Percentiles rank a stretch among this genome's conserved stretches.
phyloP scores from a whole-genome alignment of 2,329 filamentous ascomycete genomes.

The Aspergillus transmontanensis region DNA sequence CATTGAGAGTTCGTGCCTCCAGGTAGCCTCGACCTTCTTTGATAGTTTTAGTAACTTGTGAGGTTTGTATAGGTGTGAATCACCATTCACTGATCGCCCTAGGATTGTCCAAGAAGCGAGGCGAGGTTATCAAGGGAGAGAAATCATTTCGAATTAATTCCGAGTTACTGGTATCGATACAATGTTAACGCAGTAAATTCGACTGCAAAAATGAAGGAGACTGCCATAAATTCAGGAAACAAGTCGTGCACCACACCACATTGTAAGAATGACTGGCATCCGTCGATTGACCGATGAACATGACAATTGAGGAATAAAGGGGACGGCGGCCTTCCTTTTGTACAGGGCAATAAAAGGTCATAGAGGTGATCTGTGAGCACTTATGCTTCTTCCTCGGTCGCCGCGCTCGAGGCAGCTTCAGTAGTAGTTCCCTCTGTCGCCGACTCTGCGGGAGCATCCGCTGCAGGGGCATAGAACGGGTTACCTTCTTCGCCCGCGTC shows the following conservation, averaged over 20 bases:
- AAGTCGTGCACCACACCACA: constrained; percentile 17
- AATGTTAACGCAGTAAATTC: constrained; percentile 11
- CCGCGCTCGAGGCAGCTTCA: constrained; percentile 13
- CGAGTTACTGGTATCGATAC: constrained; percentile 8
- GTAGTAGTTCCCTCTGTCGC: constrained; percentile 12
- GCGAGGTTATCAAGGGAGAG: neutral
- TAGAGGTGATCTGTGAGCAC: neutral
- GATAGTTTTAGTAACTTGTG: neutral
- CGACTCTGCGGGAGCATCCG: constrained; percentile 24
- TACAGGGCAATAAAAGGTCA: constrained; percentile 15
- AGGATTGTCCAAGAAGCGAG: neutral
- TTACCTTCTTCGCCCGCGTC: constrained; percentile 85
- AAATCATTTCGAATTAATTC: constrained; percentile 1
- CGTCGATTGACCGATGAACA: constrained; percentile 1
- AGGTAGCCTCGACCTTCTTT: neutral
- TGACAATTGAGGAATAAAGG: constrained; percentile 2
- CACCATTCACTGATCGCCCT: neutral
- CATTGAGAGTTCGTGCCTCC: constrained; percentile 8
- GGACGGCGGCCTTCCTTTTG: constrained; percentile 16
- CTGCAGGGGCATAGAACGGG: constrained; percentile 43
- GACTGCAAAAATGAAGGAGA: constrained; percentile 14
- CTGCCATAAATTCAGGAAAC: constrained; percentile 14
- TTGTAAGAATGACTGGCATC: constrained; percentile 4
- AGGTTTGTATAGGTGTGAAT: neutral
- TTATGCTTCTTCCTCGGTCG: constrained; percentile 23